Percentiles rank a stretch among this genome's conserved stretches.
These are phyloP conservation scores for Chlorella sp. DNA, from an alignment of 139 green algal species.

Conservation along the genomic window DNA sequence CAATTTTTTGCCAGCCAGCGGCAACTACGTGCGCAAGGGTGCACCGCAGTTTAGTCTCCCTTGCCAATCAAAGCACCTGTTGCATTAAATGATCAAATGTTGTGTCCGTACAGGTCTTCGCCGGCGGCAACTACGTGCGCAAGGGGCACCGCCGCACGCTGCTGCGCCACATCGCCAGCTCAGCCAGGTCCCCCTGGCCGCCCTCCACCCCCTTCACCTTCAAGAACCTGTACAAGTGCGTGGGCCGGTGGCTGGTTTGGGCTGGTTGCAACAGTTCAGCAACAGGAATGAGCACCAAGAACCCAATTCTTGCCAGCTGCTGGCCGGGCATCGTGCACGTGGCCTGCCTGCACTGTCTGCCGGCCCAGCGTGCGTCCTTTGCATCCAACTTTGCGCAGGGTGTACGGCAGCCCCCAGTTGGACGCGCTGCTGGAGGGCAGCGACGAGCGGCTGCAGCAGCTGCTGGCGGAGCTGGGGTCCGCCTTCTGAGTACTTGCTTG, in stretches of 20 bases:
- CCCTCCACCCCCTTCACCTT: neutral
- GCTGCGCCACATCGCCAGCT: neutral
- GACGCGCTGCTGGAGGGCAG: slow-evolving; percentile 13
- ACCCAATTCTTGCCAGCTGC: neutral
- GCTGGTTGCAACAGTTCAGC: too few species aligned
- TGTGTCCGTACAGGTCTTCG: slow-evolving; percentile 21
- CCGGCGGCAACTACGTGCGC: neutral
- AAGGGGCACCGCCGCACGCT: neutral
- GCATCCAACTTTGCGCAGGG: neutral
- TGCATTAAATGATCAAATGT: too few species aligned
- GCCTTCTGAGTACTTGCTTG: slow-evolving; percentile 23
- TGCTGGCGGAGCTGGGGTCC: neutral
- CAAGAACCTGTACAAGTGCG: slow-evolving; percentile 4
- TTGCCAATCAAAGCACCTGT: too few species aligned
- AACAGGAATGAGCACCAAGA: too few species aligned
- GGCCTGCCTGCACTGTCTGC: too few species aligned
- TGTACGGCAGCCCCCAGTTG: slow-evolving; percentile 28
- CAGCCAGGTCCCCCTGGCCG: neutral
- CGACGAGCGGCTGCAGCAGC: neutral
- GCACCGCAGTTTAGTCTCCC: neutral
- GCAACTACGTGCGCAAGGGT: too few species aligned
- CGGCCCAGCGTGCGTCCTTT: too few species aligned
- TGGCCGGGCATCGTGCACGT: neutral
- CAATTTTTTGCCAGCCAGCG: too few species aligned
- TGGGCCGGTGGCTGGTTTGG: too few species aligned